Evolutionary conservation across 192 early-diverging fungal species (phyloP), one percentile per base, ranked within the genome.

Genomic region (Coemansia sp.): DNA sequence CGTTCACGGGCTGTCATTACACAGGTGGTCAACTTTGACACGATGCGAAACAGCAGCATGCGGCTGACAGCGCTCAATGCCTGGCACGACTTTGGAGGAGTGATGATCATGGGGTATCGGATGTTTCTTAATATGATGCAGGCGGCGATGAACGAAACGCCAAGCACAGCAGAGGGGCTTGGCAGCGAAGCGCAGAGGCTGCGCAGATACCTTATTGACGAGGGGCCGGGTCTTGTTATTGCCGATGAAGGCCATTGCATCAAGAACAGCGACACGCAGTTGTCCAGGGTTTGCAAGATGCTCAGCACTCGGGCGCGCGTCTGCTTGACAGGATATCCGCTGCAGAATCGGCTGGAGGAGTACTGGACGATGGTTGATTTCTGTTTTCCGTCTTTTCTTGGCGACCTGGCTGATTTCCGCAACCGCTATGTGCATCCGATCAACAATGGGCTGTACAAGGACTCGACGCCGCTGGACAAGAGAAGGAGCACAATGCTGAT

Each of bases 191-290:
- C 22, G 1, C 56, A 17, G 17, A 54, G 52, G 12, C 69, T 80
- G 31, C 62, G 64, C 10, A 5, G 66, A 29, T 75, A 74, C 7
- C 56, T 93, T 22, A 42, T 89, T n/a, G 71, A 83, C 10, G 84
- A 86, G 2, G 92, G 92, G 2, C 86, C 94, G 1, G 82, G 85
- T 22, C 58, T 96, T 6, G 73, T 92, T 0, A 82, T 96, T 30
- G 86, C 88, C 1, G 94, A 96, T 72, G 93, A 96, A 78, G 91
- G 88, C 3, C 94, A 96, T 73, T 67, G 64, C n/a, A 83, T 92
- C 56, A 91, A 91, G 54, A 91, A 84, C 59, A 31, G 68, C 17
- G 50, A 66, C 34, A 56, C 80, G 25, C 42, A 64, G 34, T 60
- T 82, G 40, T 57, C 69, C 3, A 48, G 56, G n/a, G 34, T 65